Base-by-base conservation (phyloP, 2,329 filamentous ascomycete species). In the Albophoma yamanashiensis region DNA sequence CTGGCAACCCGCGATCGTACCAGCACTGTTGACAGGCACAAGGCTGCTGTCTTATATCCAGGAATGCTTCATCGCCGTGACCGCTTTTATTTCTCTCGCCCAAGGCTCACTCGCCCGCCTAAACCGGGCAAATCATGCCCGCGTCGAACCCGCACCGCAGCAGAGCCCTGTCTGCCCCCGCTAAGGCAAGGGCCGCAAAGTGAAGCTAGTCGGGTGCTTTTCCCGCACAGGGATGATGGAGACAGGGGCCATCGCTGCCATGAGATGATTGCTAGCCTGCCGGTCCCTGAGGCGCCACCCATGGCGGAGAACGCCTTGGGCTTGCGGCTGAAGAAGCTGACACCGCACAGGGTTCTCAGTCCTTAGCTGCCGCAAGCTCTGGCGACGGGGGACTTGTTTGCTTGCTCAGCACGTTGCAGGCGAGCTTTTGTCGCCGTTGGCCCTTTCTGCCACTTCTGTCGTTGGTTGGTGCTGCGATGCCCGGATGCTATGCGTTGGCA, bases 321-420 rank as follows among this genome's bases (percentile, higher is more conserved):
- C 57, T 56, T 61, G 59, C 59, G 59, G 59, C 59, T 61, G 59
- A 61, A 31, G 59, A 50, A 56, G 59, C 59, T 61, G 57, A 61
- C 43, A 42, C 39, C 4, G 31, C 50, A 12, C 50, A 22, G 38
- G n/a, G 31, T n/a, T 38, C 56, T 31, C 39, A 15, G 40, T 42
- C 17, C 50, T 31, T 52, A 15, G 40, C 34, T 40, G 53, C 22
- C 40, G 31, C 31, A 15, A 11, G 27, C 17, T 14, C 5, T 34
- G 27, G 31, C 27, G 8, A 36, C n/a, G 17, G 50, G 4, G 31
- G n/a, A n/a, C 7, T n/a, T 52, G 47, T 34, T 36, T 36, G 31
- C 27, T 36, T 36, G 31, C 27, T 20, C 17, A 12, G 47, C 47
- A n/a, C 47, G 47, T 34, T 52, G 47, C 27, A 12, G 1, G 50